Evolutionary conservation across 75 land plant species (phyloP).

Genomic region (Pseudotsuga menziesii): DNA sequence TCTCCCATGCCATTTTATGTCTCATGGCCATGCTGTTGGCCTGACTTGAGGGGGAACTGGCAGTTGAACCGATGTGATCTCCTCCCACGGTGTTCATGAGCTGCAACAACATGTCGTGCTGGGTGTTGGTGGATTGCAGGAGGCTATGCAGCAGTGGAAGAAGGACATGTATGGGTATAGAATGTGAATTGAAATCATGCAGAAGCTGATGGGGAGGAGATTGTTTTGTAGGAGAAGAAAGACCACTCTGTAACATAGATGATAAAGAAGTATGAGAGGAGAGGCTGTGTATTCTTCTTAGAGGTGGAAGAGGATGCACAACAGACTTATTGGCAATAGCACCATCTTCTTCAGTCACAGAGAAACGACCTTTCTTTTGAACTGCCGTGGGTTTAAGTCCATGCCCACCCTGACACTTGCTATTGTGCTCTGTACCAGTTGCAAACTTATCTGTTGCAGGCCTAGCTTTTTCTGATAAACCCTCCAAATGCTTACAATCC

Average conservation of each 20-base stretch:
- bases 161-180: not conserved
- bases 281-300: slow-evolving; percentile 9
- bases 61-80: not conserved
- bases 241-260: not conserved
- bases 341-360: slow-evolving; percentile 4
- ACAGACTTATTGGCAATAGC: not conserved
- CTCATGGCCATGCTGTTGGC: not conserved
- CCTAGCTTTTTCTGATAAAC: not conserved
- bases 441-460: not conserved
- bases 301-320: slow-evolving; percentile 9
- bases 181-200: not conserved
- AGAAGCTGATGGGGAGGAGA: not conserved
- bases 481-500: not conserved
- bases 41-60: too few species aligned
- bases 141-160: not conserved
- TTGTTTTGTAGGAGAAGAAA: not conserved
- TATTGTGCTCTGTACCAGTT: not conserved
- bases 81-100: not conserved
- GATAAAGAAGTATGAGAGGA: not conserved
- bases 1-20: not conserved
- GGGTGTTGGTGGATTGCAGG: not conserved
- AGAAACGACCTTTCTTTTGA: slow-evolving; percentile 9
- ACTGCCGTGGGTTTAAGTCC: not conserved
- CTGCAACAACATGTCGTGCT: not conserved
- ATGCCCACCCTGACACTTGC: slow-evolving; percentile 1